Conservation (phyloP, 2,329 filamentous ascomycete genomes). For the Fusarium equiseti region DNA sequence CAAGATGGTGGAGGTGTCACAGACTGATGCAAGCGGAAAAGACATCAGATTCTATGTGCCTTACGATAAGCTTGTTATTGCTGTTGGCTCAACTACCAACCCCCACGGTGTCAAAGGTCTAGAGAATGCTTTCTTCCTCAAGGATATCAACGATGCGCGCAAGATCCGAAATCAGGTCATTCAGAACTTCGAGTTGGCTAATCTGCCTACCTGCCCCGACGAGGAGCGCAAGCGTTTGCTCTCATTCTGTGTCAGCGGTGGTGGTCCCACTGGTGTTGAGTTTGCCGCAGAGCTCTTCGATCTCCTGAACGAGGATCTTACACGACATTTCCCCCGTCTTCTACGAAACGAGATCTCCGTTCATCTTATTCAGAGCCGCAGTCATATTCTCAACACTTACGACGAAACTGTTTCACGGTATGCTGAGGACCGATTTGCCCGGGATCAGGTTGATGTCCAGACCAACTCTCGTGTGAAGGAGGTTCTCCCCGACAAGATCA, state of each 20-base stretch:
- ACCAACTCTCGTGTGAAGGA: conserved; percentile 95
- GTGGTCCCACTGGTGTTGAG: conserved; percentile 78
- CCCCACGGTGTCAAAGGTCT: conserved; percentile 95
- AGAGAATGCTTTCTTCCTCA: conserved; percentile 93
- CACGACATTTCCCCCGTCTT: conserved; percentile 84
- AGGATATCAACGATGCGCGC: conserved; percentile 93
- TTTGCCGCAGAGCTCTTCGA: conserved; percentile 98
- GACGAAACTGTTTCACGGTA: conserved; percentile 94
- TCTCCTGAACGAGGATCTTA: conserved; percentile 93
- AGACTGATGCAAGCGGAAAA: conserved; percentile 77
- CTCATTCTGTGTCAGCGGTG: conserved; percentile 96
- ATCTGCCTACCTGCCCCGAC: conserved; percentile 90
- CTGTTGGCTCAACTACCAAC: conserved; percentile 92
- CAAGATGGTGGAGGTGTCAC: conserved; percentile 89
- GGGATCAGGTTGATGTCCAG: conserved; percentile 90
- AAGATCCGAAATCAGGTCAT: conserved; percentile 90
- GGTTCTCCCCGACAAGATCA: conserved; percentile 83
- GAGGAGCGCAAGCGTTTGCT: conserved; percentile 87
- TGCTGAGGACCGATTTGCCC: conserved; percentile 89
- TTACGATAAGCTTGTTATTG: conserved; percentile 96
- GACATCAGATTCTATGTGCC: conserved; percentile 89
- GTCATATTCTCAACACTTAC: conserved; percentile 97
- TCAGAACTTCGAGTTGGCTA: conserved; percentile 89
- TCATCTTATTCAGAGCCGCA: conserved; percentile 93
- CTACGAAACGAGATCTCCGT: conserved; percentile 98